Base-by-base conservation (phyloP, 208 protist genomes). In the Angomonas desouzai region DNA sequence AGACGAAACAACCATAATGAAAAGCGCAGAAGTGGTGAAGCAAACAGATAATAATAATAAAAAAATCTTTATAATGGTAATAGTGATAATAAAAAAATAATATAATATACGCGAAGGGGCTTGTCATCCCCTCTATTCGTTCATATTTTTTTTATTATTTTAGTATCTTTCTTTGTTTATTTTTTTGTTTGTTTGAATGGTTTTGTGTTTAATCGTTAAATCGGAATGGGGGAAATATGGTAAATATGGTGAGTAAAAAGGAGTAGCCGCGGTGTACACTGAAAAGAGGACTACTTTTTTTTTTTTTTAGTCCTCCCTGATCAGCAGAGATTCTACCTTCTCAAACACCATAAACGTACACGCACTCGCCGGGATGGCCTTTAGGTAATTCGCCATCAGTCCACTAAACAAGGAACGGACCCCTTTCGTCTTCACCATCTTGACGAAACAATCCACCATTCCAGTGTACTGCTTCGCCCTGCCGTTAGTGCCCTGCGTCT, bases 271-370 rank as follows among this genome's bases (percentile, higher is more conserved):
- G n/a, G n/a, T n/a, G n/a, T n/a, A n/a, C n/a, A n/a, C n/a, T n/a
- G n/a, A n/a, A n/a, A n/a, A n/a, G n/a, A n/a, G n/a, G n/a, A 40
- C 13, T 40, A 40, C 36, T 6, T 6, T 40, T 40, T 40, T 40
- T 40, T 40, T 40, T 40, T 13, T 40, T 59, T 78, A 92, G 45
- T 90, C 83, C 57, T 91, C 85, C 0, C 73, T 82, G 11, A 92
- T 25, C 11, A 95, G 67, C 1, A 83, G 22, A 9, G 70, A 68
- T 64, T 96, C 83, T 9, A 77, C 64, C 63, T 82, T 81, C 28
- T 93, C 85, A 72, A 96, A 94, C 28, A 94, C 85, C 7, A 96
- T 85, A 68, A 94, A 96, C n/a, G 85, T 91, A 70, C 57, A 81
- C 1, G 82, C 72, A 51, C 86, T 93, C 2, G 92, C 85, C 9